Conservation (phyloP, 345 rosid species). For the Gossypium longicalyx region DNA sequence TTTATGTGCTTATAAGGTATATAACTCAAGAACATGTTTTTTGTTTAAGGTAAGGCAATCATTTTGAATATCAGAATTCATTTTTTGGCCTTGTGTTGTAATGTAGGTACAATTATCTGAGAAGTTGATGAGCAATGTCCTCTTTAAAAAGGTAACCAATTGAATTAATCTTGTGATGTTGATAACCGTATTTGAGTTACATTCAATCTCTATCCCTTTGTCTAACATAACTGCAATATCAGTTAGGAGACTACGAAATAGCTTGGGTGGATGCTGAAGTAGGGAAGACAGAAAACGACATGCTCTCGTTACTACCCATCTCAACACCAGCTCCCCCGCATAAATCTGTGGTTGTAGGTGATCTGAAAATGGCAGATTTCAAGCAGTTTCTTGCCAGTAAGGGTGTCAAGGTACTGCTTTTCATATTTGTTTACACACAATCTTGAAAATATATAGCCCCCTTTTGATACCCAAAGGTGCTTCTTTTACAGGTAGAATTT, state of each 20-base stretch:
- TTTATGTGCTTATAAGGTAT: constrained; percentile 95
- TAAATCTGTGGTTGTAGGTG: constrained; percentile 88
- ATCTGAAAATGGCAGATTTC: constrained; percentile 86
- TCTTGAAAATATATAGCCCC: background rate
- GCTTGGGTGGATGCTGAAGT: constrained; percentile 92
- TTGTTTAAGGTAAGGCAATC: background rate
- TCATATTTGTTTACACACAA: background rate
- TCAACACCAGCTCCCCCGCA: constrained; percentile 59
- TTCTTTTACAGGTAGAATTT: constrained; percentile 67
- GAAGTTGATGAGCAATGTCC: constrained; percentile 92
- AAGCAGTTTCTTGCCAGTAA: constrained; percentile 86
- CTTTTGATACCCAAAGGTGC: background rate
- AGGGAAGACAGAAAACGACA: constrained; percentile 75
- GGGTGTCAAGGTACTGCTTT: constrained; percentile 67
- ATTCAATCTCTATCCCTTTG: background rate
- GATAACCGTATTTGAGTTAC: background rate
- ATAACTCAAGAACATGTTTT: constrained; percentile 11
- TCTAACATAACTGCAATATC: constrained; percentile 20
- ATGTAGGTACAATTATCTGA: constrained; percentile 91
- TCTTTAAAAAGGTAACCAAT: constrained; percentile 73
- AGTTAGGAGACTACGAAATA: constrained; percentile 91
- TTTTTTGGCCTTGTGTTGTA: constrained; percentile 21
- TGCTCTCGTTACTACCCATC: constrained; percentile 60
- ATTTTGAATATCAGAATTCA: constrained; percentile 9
- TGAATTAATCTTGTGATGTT: background rate